Evolutionary conservation across 1,284 basidiomycete species (phyloP).

Genomic region (Porogramme epimiltina): DNA sequence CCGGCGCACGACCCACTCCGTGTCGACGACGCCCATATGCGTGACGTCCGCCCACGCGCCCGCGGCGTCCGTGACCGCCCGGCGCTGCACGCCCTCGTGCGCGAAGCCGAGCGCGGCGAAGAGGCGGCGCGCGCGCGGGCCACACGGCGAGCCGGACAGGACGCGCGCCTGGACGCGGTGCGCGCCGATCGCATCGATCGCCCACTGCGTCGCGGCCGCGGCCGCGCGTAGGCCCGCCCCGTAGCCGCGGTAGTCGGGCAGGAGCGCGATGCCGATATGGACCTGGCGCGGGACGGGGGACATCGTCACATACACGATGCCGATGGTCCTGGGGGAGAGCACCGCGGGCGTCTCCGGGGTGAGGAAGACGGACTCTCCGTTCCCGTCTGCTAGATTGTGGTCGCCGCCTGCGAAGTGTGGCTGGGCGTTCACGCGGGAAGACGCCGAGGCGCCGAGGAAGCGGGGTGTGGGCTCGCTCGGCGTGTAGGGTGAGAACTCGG

Average conservation of each 20-base stretch:
- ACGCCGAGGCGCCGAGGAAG: no score
- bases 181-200: conserved; percentile 48
- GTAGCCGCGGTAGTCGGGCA: conserved; percentile 34
- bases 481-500: neutral
- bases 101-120: conserved; percentile 44
- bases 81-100: conserved; percentile 61
- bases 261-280: conserved; percentile 53
- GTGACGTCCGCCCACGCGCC: conserved; percentile 61
- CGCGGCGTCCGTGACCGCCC: conserved; percentile 45
- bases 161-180: conserved; percentile 47
- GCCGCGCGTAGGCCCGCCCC: conserved; percentile 50
- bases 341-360: neutral
- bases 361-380: neutral
- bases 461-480: neutral
- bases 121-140: conserved; percentile 16
- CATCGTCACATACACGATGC: conserved; percentile 47
- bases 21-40: conserved; percentile 60
- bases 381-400: neutral
- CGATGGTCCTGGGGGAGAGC: conserved; percentile 29
- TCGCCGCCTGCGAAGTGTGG: neutral
- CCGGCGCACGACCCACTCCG: conserved; percentile 53
- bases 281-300: conserved; percentile 43
- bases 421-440: neutral
- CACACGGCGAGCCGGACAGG: conserved; percentile 10
- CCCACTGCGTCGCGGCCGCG: conserved; percentile 44